Conservation (phyloP, 352 stramenopile species). For the Pythium phragmitis region DNA sequence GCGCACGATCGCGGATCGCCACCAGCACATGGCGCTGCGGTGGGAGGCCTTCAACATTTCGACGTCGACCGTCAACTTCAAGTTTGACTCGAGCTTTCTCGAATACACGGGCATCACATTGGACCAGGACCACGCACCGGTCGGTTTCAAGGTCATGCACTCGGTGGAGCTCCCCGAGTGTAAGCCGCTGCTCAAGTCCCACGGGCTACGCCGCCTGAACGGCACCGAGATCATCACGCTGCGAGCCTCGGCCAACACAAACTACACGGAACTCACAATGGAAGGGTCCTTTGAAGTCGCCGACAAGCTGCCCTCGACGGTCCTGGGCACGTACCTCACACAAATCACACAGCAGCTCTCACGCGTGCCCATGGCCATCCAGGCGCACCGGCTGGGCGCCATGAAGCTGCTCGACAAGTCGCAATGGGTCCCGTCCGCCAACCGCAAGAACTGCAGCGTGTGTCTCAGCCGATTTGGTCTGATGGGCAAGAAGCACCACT, state of each 20-base stretch:
- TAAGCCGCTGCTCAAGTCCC: constrained; percentile 56
- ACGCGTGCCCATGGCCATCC: constrained; percentile 54
- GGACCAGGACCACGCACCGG: constrained; percentile 47
- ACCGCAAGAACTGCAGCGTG: constrained; percentile 65
- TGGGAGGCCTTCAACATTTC: constrained; percentile 70
- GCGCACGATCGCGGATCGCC: constrained; percentile 39
- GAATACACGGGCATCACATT: constrained; percentile 68
- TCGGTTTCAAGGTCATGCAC: constrained; percentile 65
- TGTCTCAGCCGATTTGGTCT: constrained; percentile 63
- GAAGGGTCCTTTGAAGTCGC: constrained; percentile 43
- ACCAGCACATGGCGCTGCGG: constrained; percentile 67
- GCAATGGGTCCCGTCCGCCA: constrained; percentile 39
- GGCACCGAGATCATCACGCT: constrained; percentile 56
- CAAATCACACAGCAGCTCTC: constrained; percentile 36
- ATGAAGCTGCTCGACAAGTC: constrained; percentile 49
- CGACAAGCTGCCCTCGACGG: constrained; percentile 39
- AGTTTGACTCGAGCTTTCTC: constrained; percentile 68
- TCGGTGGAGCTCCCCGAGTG: constrained; percentile 58
- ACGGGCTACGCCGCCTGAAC: constrained; percentile 53
- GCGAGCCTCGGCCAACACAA: constrained; percentile 36
- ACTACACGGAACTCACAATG: constrained; percentile 56
- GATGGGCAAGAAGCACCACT: constrained; percentile 77
- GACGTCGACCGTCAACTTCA: constrained; percentile 42
- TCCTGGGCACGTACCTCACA: constrained; percentile 43
- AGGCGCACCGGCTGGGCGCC: constrained; percentile 43